Evolutionary conservation across 2,329 filamentous ascomycete species (phyloP).

Genomic region (Nigrograna mackinnonii): DNA sequence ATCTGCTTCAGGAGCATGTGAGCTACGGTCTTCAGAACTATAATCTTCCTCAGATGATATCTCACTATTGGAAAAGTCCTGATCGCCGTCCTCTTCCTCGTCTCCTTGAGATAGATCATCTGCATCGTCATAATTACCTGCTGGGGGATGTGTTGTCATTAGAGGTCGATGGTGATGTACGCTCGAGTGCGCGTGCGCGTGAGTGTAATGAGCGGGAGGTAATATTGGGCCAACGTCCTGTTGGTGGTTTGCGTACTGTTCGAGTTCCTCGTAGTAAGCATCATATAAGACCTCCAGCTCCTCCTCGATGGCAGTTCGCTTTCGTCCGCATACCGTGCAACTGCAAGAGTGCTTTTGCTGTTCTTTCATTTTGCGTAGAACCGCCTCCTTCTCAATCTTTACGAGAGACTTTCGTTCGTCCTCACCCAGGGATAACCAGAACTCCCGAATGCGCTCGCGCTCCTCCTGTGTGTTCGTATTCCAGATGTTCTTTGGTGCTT

Average conservation of each 20-base stretch:
- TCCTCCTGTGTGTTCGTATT: conserved; percentile 94
- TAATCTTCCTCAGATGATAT: conserved; percentile 70
- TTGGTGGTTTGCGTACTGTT: conserved; percentile 91
- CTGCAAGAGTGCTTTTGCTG: conserved; percentile 99
- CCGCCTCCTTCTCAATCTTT: conserved; percentile 98
- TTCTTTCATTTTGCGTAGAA: conserved; percentile 99
- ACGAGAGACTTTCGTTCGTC: conserved; percentile 93
- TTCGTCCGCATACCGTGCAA: conserved; percentile 94
- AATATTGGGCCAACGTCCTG: conserved; percentile 73
- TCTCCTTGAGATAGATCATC: conserved; percentile 60
- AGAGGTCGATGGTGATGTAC: conserved; percentile 63
- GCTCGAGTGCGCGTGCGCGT: conserved; percentile 54
- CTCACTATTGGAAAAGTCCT: conserved; percentile 58
- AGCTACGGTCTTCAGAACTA: conserved; percentile 66
- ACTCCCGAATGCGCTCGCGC: conserved; percentile 95
- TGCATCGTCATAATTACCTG: conserved; percentile 64
- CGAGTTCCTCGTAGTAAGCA: conserved; percentile 96
- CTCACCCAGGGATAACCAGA: conserved; percentile 93
- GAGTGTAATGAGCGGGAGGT: conserved; percentile 66
- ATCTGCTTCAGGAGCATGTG: conserved; percentile 73
- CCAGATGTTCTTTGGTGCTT: conserved; percentile 80
- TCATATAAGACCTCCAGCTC: conserved; percentile 97
- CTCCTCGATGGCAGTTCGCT: conserved; percentile 96
- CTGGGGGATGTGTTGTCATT: conserved; percentile 68
- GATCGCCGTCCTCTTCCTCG: conserved; percentile 59